Base-by-base conservation (phyloP, 805 yeast species). In the Candida boidinii region DNA sequence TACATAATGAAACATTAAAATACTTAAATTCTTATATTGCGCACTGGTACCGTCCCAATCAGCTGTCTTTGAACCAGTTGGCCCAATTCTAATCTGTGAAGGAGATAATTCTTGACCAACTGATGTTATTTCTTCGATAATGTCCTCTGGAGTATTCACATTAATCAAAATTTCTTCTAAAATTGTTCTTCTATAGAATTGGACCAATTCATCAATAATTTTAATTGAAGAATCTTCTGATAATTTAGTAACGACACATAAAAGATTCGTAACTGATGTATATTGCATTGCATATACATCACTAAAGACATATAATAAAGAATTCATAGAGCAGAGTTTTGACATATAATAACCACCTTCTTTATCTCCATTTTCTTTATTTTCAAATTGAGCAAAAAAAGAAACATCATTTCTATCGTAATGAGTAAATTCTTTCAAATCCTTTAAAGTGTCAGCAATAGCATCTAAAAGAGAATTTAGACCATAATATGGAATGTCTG, bases 11-110 rank as follows among this genome's bases (percentile, higher is more conserved):
- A 63, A 64, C 34, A 86, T 64, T 9, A 76, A 49, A 39, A 77
- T 75, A 2, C 72, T 54, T 0, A 79, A 57, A 44, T 81, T 82
- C 41, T 80, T 80, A 54, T 62, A 74, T 42, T 75, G 76, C 1
- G 81, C 71, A 26, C 74, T 64, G 0, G 73, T 68, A 26, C 65
- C 66, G 23, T 65, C 67, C 36, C 62, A 48, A 53, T 35, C 59
- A 49, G 30, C 51, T 38, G 17, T 49, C 46, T 24, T 61, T 43
- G 30, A 57, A 4, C 48, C 41, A 0, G 74, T 75, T 17, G 68
- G 66, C 2, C 58, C 60, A 0, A 65, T 53, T 36, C 62, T 64
- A 7, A 74, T 59, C 28, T 67, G 63, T 12, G 66, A 48, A 2
- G 66, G 66, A 3, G 68, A 61, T 13, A 53, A 45, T 9, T 60